Evolutionary conservation across 2,329 filamentous ascomycete genomes (phyloP).

Genomic region (Apiospora aurea): DNA sequence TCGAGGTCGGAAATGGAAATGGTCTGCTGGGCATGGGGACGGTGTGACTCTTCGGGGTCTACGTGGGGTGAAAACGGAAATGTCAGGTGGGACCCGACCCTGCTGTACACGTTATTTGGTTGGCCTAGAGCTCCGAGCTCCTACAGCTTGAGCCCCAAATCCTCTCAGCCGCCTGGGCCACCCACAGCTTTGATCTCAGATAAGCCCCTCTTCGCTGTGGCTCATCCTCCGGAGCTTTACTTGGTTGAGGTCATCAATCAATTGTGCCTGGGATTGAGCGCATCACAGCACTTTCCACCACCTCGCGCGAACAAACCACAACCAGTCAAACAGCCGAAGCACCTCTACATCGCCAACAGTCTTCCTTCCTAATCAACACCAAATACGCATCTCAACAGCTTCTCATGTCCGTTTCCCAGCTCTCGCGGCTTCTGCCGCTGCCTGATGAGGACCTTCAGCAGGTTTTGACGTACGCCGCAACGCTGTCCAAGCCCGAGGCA

Average conservation of each 20-base stretch:
- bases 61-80: not conserved
- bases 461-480: slow-evolving; percentile 81
- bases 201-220: slow-evolving; percentile 1
- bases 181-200: slow-evolving; percentile 19
- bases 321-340: not conserved
- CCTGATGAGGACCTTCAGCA: slow-evolving; percentile 86
- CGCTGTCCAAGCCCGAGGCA: slow-evolving; percentile 77
- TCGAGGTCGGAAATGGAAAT: not conserved
- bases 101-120: not conserved
- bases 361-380: not conserved
- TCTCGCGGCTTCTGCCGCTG: slow-evolving; percentile 81
- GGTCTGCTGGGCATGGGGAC: not conserved
- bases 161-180: not conserved
- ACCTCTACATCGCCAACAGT: not conserved
- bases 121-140: not conserved
- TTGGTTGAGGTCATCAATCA: not conserved
- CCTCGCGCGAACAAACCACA: not conserved
- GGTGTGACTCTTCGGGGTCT: slow-evolving; percentile 5
- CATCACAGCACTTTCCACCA: not conserved
- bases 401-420: slow-evolving; percentile 67
- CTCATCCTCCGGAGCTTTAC: not conserved
- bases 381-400: not conserved
- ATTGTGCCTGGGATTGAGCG: not conserved
- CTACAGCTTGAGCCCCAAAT: not conserved
- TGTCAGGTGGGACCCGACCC: not conserved